These are phyloP conservation scores for Calonectria henricotiae DNA, from an alignment of 2,329 filamentous ascomycete genomes.

Conservation along the genomic window DNA sequence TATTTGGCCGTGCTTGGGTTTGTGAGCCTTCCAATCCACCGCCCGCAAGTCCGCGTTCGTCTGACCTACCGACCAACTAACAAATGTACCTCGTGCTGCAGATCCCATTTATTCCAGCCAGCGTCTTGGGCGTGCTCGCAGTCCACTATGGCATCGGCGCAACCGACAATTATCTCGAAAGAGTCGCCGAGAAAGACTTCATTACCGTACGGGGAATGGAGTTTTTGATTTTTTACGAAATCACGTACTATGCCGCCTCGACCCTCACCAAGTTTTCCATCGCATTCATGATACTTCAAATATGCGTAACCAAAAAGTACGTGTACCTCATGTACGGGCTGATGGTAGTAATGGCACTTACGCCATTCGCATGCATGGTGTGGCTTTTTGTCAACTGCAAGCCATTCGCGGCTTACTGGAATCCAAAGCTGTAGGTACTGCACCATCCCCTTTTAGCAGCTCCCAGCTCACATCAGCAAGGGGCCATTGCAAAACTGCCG, in stretches of 20 bases:
- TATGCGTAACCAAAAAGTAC: slow-evolving; percentile 38
- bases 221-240: slow-evolving; percentile 37
- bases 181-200: slow-evolving; percentile 30
- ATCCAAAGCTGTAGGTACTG: slow-evolving; percentile 26
- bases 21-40: slow-evolving; percentile 16
- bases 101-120: slow-evolving; percentile 38
- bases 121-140: slow-evolving; percentile 30
- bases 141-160: slow-evolving; percentile 39
- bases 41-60: neutral
- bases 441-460: neutral
- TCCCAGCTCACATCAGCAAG: neutral
- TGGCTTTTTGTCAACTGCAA: slow-evolving; percentile 41
- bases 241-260: slow-evolving; percentile 37
- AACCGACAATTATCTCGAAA: slow-evolving; percentile 29
- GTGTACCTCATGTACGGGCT: slow-evolving; percentile 38
- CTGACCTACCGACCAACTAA: neutral
- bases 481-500: slow-evolving; percentile 34
- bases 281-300: slow-evolving; percentile 40
- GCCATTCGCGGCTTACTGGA: slow-evolving; percentile 39
- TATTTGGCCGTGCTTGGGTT: slow-evolving; percentile 38
- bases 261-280: slow-evolving; percentile 41
- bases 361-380: slow-evolving; percentile 21
- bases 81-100: neutral
- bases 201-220: slow-evolving; percentile 37
- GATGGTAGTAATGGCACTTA: slow-evolving; percentile 34